A percentile compares a stretch with the other conserved stretches of the same genome.
Evolutionary conservation across 2,329 filamentous ascomycete genomes (phyloP).

Genomic region (Alternaria infectoria): DNA sequence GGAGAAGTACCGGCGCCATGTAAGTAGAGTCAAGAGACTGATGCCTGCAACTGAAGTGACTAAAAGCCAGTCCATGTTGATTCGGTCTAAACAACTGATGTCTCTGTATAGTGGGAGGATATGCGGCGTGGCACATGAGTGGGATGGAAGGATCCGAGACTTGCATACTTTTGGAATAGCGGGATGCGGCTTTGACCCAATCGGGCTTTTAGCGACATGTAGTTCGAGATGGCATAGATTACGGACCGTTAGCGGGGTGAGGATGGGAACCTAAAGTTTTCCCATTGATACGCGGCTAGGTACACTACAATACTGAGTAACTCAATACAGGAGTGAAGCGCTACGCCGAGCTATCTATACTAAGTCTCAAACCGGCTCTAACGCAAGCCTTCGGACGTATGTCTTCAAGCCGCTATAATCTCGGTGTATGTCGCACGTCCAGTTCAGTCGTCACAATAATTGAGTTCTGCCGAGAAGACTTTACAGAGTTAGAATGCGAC

Average conservation of each 20-base stretch:
- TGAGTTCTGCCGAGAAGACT: neutral
- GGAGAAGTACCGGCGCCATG: slow-evolving; percentile 54
- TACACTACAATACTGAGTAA: neutral
- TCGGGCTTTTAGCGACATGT: neutral
- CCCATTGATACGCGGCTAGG: neutral
- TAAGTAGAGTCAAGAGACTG: neutral
- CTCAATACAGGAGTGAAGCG: neutral
- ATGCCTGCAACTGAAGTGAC: neutral
- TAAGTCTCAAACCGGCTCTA: neutral
- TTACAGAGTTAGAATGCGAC: neutral
- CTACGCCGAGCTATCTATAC: neutral
- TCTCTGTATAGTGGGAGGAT: neutral
- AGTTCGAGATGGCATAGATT: neutral
- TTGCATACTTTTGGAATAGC: neutral
- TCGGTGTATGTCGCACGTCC: neutral
- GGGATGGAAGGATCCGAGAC: neutral
- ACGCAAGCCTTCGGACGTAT: neutral
- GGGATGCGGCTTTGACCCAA: neutral
- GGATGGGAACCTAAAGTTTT: neutral
- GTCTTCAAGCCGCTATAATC: neutral
- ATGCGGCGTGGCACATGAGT: neutral
- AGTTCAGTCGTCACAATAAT: neutral
- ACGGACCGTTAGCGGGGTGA: neutral
- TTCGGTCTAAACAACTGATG: neutral
- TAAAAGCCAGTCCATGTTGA: neutral